Conservation (phyloP, 1,139 yeast species). For the Yamadazyma atlantica region DNA sequence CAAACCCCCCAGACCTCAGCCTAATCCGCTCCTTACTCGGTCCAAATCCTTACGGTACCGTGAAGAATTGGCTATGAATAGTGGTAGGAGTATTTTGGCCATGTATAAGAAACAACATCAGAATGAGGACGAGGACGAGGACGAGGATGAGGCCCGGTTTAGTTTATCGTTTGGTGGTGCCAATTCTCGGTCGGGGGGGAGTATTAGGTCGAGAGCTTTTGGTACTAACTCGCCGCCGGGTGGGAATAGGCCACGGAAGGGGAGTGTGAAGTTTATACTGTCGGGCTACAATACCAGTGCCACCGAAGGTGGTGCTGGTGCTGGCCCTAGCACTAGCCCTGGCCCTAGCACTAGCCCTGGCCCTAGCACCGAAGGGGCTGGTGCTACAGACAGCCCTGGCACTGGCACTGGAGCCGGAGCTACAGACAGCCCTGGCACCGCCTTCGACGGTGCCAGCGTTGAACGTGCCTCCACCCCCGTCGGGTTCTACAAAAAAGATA, state of each 20-base stretch:
- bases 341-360: too few relatives aligned
- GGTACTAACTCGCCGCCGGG: conserved; percentile 10
- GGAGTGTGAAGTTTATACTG: conserved; percentile 35
- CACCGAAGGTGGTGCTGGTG: too few relatives aligned
- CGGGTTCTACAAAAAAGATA: conserved; percentile 10
- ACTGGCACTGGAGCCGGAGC: too few relatives aligned
- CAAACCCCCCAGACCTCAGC: conserved; percentile 3
- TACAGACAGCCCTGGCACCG: too few relatives aligned
- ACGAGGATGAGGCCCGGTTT: conserved; percentile 1
- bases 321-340: too few relatives aligned
- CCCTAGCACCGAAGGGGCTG: too few relatives aligned
- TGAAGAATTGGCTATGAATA: conserved; percentile 19
- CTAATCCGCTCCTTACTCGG: conserved; percentile 20
- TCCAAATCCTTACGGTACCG: conserved; percentile 32
- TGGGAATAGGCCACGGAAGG: conserved; percentile 21
- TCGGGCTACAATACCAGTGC: conserved; percentile 18
- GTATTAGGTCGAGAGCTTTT: conserved; percentile 2
- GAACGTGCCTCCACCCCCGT: conserved; percentile 13
- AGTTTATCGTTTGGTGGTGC: conserved; percentile 2
- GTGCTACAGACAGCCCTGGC: too few relatives aligned
- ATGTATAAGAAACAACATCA: conserved; percentile 24
- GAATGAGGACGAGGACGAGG: conserved; percentile 1
- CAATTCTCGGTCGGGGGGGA: conserved; percentile 3
- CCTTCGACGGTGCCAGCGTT: too few relatives aligned
- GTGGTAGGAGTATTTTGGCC: conserved; percentile 25